phyloP scores from a whole-genome alignment of 2,329 filamentous ascomycete species.

The Penicillium nordicum region DNA sequence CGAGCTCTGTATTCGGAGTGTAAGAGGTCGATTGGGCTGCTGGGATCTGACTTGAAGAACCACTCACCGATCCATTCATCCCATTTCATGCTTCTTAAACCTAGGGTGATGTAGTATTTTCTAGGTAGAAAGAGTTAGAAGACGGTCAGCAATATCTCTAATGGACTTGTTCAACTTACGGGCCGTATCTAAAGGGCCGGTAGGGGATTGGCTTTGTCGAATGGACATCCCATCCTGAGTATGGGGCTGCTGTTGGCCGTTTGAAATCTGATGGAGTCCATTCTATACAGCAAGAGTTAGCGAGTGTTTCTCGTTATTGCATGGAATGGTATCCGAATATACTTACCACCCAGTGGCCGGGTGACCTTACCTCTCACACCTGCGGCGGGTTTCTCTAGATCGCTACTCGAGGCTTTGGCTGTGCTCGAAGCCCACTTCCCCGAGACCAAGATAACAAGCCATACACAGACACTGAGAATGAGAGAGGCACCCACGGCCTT shows the following conservation, averaged over 20 bases:
- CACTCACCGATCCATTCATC: constrained; percentile 66
- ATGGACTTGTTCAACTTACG: constrained; percentile 38
- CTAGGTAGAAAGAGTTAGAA: constrained; percentile 17
- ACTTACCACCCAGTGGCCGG: constrained; percentile 48
- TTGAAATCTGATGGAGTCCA: constrained; percentile 60
- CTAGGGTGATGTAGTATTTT: constrained; percentile 74
- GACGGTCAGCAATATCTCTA: neutral
- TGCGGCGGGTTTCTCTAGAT: constrained; percentile 45
- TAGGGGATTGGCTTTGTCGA: constrained; percentile 72
- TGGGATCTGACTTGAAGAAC: neutral
- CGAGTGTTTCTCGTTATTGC: neutral
- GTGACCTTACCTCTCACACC: constrained; percentile 30
- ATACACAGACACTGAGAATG: constrained; percentile 28
- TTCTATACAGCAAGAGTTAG: constrained; percentile 31
- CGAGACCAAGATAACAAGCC: constrained; percentile 24
- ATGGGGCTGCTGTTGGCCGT: constrained; percentile 58
- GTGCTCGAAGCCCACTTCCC: constrained; percentile 26
- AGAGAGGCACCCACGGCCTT: constrained; percentile 18
- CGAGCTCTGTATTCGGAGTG: constrained; percentile 56
- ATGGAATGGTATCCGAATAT: neutral
- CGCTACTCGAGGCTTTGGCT: constrained; percentile 34
- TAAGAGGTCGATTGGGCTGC: neutral
- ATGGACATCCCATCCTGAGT: constrained; percentile 65
- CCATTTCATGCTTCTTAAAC: constrained; percentile 65
- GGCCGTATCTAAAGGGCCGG: constrained; percentile 72